Percentiles rank a stretch among this genome's conserved stretches.
These are phyloP conservation scores for Tetrapisispora fleetii DNA, from an alignment of 805 yeast species.

Conservation along the genomic window DNA sequence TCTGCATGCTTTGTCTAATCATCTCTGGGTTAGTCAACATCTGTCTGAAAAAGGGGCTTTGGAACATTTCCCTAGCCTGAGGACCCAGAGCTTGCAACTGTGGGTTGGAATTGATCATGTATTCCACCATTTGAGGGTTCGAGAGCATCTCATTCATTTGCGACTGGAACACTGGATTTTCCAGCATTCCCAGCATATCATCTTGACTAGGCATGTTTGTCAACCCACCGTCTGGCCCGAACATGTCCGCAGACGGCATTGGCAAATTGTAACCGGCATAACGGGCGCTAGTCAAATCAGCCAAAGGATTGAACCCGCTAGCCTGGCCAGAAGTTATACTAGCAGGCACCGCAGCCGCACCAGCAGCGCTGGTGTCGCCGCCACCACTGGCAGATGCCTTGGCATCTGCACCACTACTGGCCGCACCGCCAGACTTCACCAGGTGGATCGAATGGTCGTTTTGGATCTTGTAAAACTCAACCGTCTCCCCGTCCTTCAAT, in stretches of 20 bases:
- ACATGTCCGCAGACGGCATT: slow-evolving; percentile 77
- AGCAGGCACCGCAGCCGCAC: slow-evolving; percentile 38
- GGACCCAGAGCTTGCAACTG: slow-evolving; percentile 83
- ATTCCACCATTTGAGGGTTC: slow-evolving; percentile 83
- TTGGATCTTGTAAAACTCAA: slow-evolving; percentile 70
- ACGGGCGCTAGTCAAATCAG: slow-evolving; percentile 89
- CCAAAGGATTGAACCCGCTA: slow-evolving; percentile 81
- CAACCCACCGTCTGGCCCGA: slow-evolving; percentile 88
- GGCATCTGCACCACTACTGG: slow-evolving; percentile 21
- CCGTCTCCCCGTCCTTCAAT: slow-evolving; percentile 69
- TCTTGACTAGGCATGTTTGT: slow-evolving; percentile 52
- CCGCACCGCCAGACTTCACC: slow-evolving; percentile 65
- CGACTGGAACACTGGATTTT: slow-evolving; percentile 72
- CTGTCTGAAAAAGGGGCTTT: slow-evolving; percentile 71
- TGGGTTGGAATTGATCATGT: slow-evolving; percentile 72
- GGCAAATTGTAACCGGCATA: slow-evolving; percentile 77
- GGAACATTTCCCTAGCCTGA: slow-evolving; percentile 75
- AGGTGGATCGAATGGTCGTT: slow-evolving; percentile 81
- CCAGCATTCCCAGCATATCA: slow-evolving; percentile 65
- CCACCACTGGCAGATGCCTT: slow-evolving; percentile 19
- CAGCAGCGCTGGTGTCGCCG: slow-evolving; percentile 1
- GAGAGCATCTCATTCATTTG: slow-evolving; percentile 71
- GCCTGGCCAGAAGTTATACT: slow-evolving; percentile 74
- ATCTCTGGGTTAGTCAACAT: slow-evolving; percentile 76
- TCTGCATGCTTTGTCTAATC: slow-evolving; percentile 71